Evolutionary conservation across 495 filamentous ascomycete species (phyloP).

Genomic region (Talaromyces adpressus): DNA sequence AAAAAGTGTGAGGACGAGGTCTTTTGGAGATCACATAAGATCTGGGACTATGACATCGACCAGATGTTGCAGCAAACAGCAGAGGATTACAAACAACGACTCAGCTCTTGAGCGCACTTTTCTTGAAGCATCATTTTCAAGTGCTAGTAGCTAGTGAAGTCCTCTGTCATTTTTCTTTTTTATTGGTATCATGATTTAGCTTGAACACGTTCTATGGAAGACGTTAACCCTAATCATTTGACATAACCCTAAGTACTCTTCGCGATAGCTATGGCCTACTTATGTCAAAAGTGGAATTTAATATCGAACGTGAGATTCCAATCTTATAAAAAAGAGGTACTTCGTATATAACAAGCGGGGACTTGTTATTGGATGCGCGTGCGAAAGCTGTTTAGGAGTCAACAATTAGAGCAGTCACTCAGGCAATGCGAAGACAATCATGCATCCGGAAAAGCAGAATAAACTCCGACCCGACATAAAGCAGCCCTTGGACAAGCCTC

Average conservation of each 20-base stretch:
- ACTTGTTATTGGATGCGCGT: too few relatives aligned
- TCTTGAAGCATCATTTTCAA: background rate
- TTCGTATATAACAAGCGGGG: too few relatives aligned
- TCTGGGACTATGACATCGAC: constrained; percentile 29
- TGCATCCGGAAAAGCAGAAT: background rate
- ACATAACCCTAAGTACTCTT: too few relatives aligned
- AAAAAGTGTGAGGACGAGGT: constrained; percentile 19
- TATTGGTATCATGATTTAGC: background rate
- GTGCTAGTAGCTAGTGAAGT: background rate
- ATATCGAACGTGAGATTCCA: too few relatives aligned
- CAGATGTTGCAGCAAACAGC: constrained; percentile 15
- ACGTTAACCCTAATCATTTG: too few relatives aligned
- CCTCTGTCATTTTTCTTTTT: background rate
- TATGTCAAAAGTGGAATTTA: too few relatives aligned
- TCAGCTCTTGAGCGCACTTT: background rate
- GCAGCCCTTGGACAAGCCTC: background rate
- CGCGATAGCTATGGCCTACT: too few relatives aligned
- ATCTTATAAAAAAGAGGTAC: too few relatives aligned
- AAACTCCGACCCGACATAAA: background rate
- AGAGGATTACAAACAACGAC: background rate
- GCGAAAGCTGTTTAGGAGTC: too few relatives aligned
- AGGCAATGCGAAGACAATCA: too few relatives aligned
- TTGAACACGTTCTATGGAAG: too few relatives aligned
- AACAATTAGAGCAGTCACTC: too few relatives aligned
- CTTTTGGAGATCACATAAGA: constrained; percentile 18